phyloP scores from a whole-genome alignment of 306 rosid genomes.

The Luffa acutangula region DNA sequence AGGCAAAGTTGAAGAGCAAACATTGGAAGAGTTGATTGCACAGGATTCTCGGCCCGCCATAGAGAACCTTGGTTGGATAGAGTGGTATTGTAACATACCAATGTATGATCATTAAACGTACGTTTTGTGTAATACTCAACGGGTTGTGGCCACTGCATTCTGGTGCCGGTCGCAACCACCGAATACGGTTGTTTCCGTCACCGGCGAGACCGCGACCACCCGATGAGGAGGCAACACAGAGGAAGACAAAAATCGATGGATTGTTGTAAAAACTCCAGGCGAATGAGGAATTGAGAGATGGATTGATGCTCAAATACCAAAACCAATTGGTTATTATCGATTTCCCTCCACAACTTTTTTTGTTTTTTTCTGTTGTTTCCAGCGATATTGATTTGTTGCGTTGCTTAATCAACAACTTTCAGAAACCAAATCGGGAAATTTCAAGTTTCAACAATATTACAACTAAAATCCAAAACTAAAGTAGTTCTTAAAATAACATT shows the following conservation, averaged over 20 bases:
- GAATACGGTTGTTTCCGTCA: background rate
- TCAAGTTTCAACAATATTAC: too few species aligned
- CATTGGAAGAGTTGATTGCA: background rate
- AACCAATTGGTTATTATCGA: background rate
- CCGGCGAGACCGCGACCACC: background rate
- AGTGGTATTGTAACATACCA: constrained; percentile 17
- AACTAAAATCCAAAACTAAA: too few species aligned
- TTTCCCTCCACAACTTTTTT: background rate
- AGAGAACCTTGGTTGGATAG: background rate
- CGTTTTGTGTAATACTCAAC: background rate
- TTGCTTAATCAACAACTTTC: background rate
- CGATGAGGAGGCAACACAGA: background rate
- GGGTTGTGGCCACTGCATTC: constrained; percentile 3
- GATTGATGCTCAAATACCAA: background rate
- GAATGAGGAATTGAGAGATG: background rate
- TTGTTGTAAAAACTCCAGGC: too few species aligned
- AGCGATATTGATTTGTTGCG: background rate
- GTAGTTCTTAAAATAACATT: too few species aligned
- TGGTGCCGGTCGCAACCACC: background rate
- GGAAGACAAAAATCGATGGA: background rate
- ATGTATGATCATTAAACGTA: background rate
- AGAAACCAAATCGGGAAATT: background rate
- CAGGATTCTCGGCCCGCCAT: constrained; percentile 26
- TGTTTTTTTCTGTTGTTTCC: background rate
- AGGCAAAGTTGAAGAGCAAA: constrained; percentile 18